phyloP scores from a whole-genome alignment of 805 yeast genomes.

The Pichia rugopelliculosa region DNA sequence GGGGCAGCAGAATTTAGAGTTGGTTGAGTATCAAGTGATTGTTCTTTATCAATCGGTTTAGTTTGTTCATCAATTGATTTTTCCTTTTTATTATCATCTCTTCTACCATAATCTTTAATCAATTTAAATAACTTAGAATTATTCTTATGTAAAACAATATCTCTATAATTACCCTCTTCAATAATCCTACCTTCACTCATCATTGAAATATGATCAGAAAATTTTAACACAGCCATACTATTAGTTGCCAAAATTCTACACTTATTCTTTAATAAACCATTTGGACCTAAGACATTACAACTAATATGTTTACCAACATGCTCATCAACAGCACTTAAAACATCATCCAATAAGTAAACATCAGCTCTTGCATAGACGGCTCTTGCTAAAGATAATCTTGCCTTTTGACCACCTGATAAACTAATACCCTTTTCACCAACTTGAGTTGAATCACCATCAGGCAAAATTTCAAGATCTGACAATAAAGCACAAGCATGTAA shows the following conservation, averaged over 20 bases:
- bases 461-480: slow-evolving; percentile 69
- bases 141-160: slow-evolving; percentile 31
- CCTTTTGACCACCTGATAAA: slow-evolving; percentile 96
- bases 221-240: slow-evolving; percentile 44
- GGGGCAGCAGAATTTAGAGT: slow-evolving; percentile 11
- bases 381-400: slow-evolving; percentile 87
- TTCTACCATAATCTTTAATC: slow-evolving; percentile 52
- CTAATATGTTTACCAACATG: slow-evolving; percentile 88
- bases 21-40: background rate
- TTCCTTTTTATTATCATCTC: slow-evolving; percentile 20
- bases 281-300: slow-evolving; percentile 40
- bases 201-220: slow-evolving; percentile 55
- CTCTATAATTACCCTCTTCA: slow-evolving; percentile 58
- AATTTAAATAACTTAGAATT: slow-evolving; percentile 34
- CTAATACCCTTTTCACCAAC: slow-evolving; percentile 98
- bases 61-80: slow-evolving; percentile 10
- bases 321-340: slow-evolving; percentile 94
- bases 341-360: slow-evolving; percentile 83
- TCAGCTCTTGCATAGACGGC: slow-evolving; percentile 96
- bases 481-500: slow-evolving; percentile 82
- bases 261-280: slow-evolving; percentile 44
- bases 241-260: slow-evolving; percentile 55
- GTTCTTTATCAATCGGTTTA: too few species aligned
- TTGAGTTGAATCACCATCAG: slow-evolving; percentile 85
- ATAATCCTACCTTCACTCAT: slow-evolving; percentile 55